Evolutionary conservation across 176 grass and related monocot species (phyloP).

Genomic region (Carex kokanica): DNA sequence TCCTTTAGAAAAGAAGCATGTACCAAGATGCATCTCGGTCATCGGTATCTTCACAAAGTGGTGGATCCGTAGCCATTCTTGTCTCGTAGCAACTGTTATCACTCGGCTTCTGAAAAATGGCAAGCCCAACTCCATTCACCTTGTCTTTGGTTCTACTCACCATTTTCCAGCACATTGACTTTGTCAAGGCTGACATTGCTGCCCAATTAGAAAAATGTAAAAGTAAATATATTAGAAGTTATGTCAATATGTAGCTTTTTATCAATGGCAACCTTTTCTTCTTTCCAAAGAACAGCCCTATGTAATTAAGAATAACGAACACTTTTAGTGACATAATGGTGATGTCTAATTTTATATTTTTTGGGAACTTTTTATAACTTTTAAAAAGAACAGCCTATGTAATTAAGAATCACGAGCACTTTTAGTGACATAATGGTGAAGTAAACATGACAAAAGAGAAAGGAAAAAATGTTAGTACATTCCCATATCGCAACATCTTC

Average conservation of each 20-base stretch:
- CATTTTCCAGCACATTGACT: conserved; percentile 83
- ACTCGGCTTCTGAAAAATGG: conserved; percentile 66
- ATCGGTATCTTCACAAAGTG: conserved; percentile 55
- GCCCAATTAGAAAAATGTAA: conserved; percentile 13
- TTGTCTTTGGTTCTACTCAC: conserved; percentile 69
- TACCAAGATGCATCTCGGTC: conserved; percentile 79
- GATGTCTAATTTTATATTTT: too few relatives aligned
- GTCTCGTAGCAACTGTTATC: conserved; percentile 57
- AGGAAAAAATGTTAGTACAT: conserved; percentile 34
- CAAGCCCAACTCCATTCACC: conserved; percentile 54
- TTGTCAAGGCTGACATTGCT: conserved; percentile 71
- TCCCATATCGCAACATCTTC: conserved; percentile 80
- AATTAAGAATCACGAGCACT: not conserved
- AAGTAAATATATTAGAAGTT: conserved; percentile 9
- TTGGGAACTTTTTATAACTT: too few relatives aligned
- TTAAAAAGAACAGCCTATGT: not conserved
- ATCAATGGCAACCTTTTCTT: not conserved
- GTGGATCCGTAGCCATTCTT: conserved; percentile 51
- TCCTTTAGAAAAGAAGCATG: conserved; percentile 2
- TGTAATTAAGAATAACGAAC: conserved; percentile 1
- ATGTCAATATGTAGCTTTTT: not conserved
- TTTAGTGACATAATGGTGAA: not conserved
- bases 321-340: conserved; percentile 4
- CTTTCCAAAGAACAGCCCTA: conserved; percentile 6
- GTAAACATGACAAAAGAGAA: not conserved